phyloP scores from a whole-genome alignment of 2,329 filamentous ascomycete species.

The Capronia epimyces region DNA sequence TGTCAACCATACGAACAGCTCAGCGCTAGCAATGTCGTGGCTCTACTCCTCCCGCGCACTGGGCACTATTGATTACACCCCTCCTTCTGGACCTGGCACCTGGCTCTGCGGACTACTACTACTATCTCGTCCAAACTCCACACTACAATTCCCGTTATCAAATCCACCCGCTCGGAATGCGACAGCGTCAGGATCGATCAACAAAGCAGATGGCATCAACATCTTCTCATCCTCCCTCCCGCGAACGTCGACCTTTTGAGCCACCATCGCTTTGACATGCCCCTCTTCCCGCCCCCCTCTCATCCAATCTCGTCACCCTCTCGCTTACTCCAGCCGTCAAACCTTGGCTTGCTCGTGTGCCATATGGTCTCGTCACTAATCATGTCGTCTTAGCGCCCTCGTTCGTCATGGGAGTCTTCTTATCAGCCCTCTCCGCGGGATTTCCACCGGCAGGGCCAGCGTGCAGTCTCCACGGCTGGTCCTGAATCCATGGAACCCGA shows the following conservation, averaged over 20 bases:
- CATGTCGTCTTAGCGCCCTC: conserved; percentile 19
- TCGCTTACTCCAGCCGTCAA: background rate
- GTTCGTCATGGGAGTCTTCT: conserved; percentile 22
- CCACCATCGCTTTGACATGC: background rate
- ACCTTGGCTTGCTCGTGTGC: background rate
- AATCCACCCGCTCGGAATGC: background rate
- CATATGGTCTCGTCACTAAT: conserved; percentile 14
- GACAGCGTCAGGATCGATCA: background rate
- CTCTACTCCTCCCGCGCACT: background rate
- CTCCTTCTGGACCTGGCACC: too few species aligned
- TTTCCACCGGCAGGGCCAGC: conserved; percentile 12
- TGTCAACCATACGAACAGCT: background rate
- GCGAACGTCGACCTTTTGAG: background rate
- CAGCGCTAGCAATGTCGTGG: background rate
- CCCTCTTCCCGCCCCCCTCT: background rate
- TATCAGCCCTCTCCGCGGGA: conserved; percentile 10
- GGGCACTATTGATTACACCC: conserved; percentile 1
- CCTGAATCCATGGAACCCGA: conserved; percentile 26
- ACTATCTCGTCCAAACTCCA: background rate
- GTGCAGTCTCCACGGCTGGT: conserved; percentile 10
- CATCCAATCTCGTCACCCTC: background rate
- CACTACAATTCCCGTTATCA: conserved; percentile 9
- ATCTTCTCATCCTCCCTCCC: background rate
- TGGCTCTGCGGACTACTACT: too few species aligned
- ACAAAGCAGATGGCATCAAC: too few species aligned